Evolutionary conservation across 179 eudicot genomes (phyloP).

Genomic region (Silene noctiflora): DNA sequence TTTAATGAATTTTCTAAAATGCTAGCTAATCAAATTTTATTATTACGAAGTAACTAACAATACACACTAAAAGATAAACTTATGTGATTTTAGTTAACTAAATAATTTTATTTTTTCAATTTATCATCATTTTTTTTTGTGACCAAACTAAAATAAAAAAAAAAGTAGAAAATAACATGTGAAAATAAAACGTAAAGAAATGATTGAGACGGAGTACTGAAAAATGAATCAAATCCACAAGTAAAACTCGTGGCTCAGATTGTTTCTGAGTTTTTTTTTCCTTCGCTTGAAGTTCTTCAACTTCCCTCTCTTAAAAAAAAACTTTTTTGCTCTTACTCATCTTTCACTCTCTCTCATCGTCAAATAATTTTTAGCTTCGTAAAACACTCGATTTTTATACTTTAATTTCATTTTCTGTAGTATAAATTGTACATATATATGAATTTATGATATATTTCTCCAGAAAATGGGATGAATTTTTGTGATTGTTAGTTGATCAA

Average conservation of each 20-base stretch:
- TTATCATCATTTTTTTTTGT: no score
- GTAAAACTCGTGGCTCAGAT: conserved; percentile 53
- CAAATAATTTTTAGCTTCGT: background rate
- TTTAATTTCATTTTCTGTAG: background rate
- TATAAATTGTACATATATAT: background rate
- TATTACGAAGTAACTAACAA: no score
- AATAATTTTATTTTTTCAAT: no score
- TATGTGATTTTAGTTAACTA: no score
- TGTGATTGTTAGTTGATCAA: conserved; percentile 18
- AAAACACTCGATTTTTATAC: background rate
- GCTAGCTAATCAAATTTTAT: no score
- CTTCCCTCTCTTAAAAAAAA: background rate
- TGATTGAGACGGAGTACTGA: no score
- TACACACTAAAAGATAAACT: no score
- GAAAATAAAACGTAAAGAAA: no score
- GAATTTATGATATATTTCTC: background rate
- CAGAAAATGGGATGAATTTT: conserved; percentile 10
- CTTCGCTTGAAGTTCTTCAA: background rate
- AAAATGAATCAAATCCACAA: conserved; percentile 27
- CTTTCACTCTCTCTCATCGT: conserved; percentile 6
- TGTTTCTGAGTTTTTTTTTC: conserved; percentile 20
- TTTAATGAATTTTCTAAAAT: no score
- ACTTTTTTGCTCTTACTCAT: background rate
- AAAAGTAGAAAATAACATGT: no score
- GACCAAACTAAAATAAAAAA: no score